phyloP scores from a whole-genome alignment of 2,329 filamentous ascomycete species.

The Pestalotiopsis sp. region DNA sequence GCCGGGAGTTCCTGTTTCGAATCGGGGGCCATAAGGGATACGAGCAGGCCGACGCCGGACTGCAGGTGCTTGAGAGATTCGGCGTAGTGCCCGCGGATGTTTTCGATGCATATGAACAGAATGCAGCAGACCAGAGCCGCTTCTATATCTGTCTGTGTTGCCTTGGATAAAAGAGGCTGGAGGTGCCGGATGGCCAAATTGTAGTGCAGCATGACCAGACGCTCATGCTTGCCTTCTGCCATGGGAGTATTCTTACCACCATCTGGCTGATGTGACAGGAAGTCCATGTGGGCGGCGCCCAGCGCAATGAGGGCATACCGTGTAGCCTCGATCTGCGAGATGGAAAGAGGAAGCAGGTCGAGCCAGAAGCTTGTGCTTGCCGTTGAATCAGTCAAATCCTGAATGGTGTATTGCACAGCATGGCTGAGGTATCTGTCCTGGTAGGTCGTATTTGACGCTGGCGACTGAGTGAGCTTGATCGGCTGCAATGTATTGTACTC shows the following conservation, averaged over 20 bases:
- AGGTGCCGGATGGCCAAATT: background rate
- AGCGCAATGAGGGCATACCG: background rate
- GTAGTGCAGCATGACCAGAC: background rate
- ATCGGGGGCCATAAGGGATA: background rate
- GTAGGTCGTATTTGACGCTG: too few species aligned
- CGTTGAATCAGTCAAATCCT: background rate
- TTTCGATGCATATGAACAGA: slow-evolving; percentile 3
- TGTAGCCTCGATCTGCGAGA: background rate
- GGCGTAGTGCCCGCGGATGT: slow-evolving; percentile 2
- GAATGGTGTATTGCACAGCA: background rate
- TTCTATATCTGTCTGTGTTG: background rate
- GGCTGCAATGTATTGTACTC: background rate
- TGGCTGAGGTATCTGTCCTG: background rate
- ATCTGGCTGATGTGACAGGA: background rate
- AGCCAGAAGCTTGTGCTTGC: background rate
- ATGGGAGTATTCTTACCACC: background rate
- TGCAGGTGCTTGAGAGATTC: background rate
- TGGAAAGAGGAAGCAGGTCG: background rate
- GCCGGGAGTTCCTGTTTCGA: background rate
- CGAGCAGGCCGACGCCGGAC: background rate
- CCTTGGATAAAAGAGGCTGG: slow-evolving; percentile 1
- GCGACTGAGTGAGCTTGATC: background rate
- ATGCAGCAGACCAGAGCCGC: background rate
- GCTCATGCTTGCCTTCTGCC: background rate
- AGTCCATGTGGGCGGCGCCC: background rate